A percentile compares a stretch with the other conserved stretches of the same genome.
Conservation (phyloP, 1,139 yeast genomes). For the Geotrichum europaeum region DNA sequence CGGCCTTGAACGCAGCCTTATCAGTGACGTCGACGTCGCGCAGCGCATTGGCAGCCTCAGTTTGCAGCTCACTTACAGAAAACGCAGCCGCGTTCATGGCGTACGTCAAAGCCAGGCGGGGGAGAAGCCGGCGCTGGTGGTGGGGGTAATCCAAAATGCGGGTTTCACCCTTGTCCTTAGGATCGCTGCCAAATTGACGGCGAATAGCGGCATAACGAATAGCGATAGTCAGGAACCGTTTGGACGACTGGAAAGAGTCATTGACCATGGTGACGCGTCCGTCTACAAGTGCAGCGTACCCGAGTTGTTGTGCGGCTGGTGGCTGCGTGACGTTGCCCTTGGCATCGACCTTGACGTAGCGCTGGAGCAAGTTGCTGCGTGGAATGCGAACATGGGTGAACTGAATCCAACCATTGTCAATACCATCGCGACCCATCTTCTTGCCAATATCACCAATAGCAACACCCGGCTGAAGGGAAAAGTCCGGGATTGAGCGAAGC, state of each 20-base stretch:
- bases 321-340: slow-evolving; percentile 58
- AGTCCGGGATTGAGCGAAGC: slow-evolving; percentile 58
- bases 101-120: slow-evolving; percentile 67
- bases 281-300: slow-evolving; percentile 76
- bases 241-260: slow-evolving; percentile 72
- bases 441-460: slow-evolving; percentile 85
- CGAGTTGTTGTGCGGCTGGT: slow-evolving; percentile 79
- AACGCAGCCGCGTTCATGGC: slow-evolving; percentile 66
- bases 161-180: slow-evolving; percentile 34
- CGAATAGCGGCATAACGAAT: slow-evolving; percentile 81
- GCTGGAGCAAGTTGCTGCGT: slow-evolving; percentile 70
- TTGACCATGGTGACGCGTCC: slow-evolving; percentile 85
- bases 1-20: slow-evolving; percentile 35
- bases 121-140: slow-evolving; percentile 79
- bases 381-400: slow-evolving; percentile 76
- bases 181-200: slow-evolving; percentile 61
- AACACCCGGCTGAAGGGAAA: slow-evolving; percentile 68
- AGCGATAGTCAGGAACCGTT: slow-evolving; percentile 74
- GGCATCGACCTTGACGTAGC: slow-evolving; percentile 61
- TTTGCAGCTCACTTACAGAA: slow-evolving; percentile 49
- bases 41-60: slow-evolving; percentile 45
- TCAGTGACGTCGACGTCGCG: slow-evolving; percentile 31
- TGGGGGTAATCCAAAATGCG: slow-evolving; percentile 66
- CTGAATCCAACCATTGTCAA: slow-evolving; percentile 91
- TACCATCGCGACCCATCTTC: slow-evolving; percentile 75